phyloP scores from a whole-genome alignment of 192 early-diverging fungal genomes.

The Backusella circina region DNA sequence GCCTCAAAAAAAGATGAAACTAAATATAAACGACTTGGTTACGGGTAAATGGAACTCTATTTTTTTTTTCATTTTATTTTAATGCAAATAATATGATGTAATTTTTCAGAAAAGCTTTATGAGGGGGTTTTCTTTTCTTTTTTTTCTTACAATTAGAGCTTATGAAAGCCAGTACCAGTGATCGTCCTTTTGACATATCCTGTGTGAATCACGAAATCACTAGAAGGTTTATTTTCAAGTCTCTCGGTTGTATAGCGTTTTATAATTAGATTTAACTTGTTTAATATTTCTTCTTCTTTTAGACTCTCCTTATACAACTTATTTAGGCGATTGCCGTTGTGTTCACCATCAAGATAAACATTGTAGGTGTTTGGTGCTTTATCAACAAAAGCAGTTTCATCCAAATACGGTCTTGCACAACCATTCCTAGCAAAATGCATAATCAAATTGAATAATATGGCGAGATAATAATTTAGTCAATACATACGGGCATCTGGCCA shows the following conservation, averaged over 20 bases:
- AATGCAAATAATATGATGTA: neutral
- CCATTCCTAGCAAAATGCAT: constrained; percentile 51
- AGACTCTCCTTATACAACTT: constrained; percentile 91
- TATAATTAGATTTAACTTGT: constrained; percentile 69
- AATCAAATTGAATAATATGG: neutral
- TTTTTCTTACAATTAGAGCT: constrained; percentile 25
- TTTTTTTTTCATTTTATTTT: neutral
- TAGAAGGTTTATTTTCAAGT: constrained; percentile 74
- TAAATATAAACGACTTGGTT: neutral
- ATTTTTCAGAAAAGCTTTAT: neutral
- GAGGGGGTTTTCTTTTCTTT: too few relatives aligned
- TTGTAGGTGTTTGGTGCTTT: constrained; percentile 96
- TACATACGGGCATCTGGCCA: constrained; percentile 83
- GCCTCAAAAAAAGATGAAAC: neutral
- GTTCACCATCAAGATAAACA: constrained; percentile 86
- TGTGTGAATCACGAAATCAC: constrained; percentile 87
- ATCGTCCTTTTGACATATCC: constrained; percentile 76
- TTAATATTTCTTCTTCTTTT: constrained; percentile 82
- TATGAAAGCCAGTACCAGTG: constrained; percentile 72
- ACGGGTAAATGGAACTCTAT: neutral
- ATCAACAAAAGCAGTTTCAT: constrained; percentile 89
- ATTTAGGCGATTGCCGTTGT: constrained; percentile 80
- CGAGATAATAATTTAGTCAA: neutral
- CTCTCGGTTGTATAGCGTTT: constrained; percentile 72
- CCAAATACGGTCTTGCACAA: constrained; percentile 87